Evolutionary conservation across 495 filamentous ascomycete genomes (phyloP), one percentile per base, ranked within the genome.

Genomic region (Bryoglossum gracile): DNA sequence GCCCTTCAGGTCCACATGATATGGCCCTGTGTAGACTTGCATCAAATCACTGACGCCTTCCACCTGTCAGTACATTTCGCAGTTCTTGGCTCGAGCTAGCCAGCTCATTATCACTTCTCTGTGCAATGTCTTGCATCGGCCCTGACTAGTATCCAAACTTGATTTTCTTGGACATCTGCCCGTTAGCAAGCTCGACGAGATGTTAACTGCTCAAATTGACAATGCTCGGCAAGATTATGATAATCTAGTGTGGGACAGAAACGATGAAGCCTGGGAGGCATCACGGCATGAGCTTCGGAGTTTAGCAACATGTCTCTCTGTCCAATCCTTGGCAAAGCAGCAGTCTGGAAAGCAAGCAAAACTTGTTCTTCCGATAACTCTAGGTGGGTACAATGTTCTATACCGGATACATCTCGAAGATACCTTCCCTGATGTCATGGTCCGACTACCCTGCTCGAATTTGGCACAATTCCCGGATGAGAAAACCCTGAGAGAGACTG

Each of bases 401-500:
- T 40, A 40, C 37, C 18, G 55, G 34, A 48, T 48, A 18, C 41
- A 50, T 44, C 9, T 50, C 38, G 33, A 55, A 22, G 53, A 24
- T 35, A 11, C 14, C n/a, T 6, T 8, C 8, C 16, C 18, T 30
- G 53, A 51, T 41, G 40, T 55, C 14, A 24, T 46, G 3, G 16
- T 55, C 33, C 47, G 53, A 32, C 30, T 46, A n/a, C 41, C 53
- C 3, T 33, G 22, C 5, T 42, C 50, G 34, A 17, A 54, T 26
- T 14, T 19, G 38, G 53, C 57, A 21, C 41, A 52, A n/a, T 62
- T 68, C 36, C 57, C 60, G 0, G 59, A 62, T 22, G 70, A 72
- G 46, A 72, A 69, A 48, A 38, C 63, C 13, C 37, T 46, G 3
- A 60, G 58, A 32, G 71, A 77, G 42, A 67, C 67, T 14, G 66